Base-by-base conservation (phyloP, 225 moss, liverwort and hornwort genomes). In the Neckera pumila region DNA sequence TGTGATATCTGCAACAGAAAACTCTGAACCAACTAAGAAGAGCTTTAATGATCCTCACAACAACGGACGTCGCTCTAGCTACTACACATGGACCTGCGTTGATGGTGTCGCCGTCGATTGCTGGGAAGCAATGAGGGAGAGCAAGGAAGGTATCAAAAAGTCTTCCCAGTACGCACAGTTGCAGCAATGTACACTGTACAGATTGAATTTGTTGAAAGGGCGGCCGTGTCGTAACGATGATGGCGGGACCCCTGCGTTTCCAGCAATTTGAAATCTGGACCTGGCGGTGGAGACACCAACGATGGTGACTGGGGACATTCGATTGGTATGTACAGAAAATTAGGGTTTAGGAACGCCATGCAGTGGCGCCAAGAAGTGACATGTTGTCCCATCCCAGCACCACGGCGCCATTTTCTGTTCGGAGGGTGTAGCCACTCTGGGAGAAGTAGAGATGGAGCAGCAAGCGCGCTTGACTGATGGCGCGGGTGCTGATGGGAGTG, bases 331-430 rank as follows among this genome's bases (percentile, higher is more conserved):
- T 91, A 89, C 90, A 92, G 83, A 88, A 92, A 85, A 90, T 65
- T 89, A 78, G 58, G 85, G 82, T 38, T 67, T 53, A 87, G 53
- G 86, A 78, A 63, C 91, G 88, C 98, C 98, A 99, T 27, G 97
- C 96, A 43, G 94, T 93, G 71, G 95, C 95, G 10, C 97, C 98
- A 72, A 96, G 89, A 77, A 99, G 74, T 47, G 95, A 90, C 94
- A 94, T 94, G 79, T 93, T 97, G 80, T 97, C 94, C 97, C 97
- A 99, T 34, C 97, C 97, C 69, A 97, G 90, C 36, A 95, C 92
- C 18, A 97, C 90, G 59, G 96, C 93, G 36, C 94, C 93, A 64
- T 93, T 90, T 75, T 96, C 95, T 77, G 92, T 90, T 78, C 91
- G 90, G 49, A 99, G 89, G 8, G 97, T 97, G 91, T 93, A 99